Evolutionary conservation across 306 rosid species (phyloP), one percentile per base, ranked within the genome.

Genomic region (Purshia tridentata): DNA sequence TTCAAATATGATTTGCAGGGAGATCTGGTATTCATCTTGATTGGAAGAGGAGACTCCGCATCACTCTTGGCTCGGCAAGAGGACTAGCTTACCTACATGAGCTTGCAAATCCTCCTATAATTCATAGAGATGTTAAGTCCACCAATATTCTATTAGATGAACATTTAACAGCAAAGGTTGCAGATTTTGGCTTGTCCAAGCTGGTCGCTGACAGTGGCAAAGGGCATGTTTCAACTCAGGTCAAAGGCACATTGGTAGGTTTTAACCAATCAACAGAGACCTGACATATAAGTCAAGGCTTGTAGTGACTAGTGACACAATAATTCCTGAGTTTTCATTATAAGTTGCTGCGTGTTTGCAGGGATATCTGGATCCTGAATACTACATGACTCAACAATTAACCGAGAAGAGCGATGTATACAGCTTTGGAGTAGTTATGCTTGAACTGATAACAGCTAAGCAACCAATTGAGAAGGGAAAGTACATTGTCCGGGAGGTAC

Each of bases 341-440:
- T 48, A 68, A 58, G 69, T 13, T 54, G 37, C 16, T 8, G 7
- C 37, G 47, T 13, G 29, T 50, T 20, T 82, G 80, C 86, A 94
- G 98, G 99, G 99, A 10, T 94, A 94, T 77, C 64, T 94, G 41
- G 99, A 94, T 82, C 99, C 97, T 3, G 95, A 94, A 81, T 94
- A 94, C 66, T 94, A 94, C 87, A 83, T 89, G 96, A 94, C 96
- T 20, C 96, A 94, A 61, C 97, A 94, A 55, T 75, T 94, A 42
- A 89, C 96, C 0, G 97, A 89, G 65, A 94, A 91, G 79, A 91
- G 97, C 45, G 99, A 94, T 29, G 96, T 91, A 46, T 94, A 94
- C 75, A 91, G 99, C 63, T 94, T 86, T 41, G 99, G 99, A 11
- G 97, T 94, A 0, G 97, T 94, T 2, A 89, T 94, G 97, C 84